These are phyloP conservation scores for Arabis hirsuta DNA, from an alignment of 345 rosid species.

Conservation along the genomic window DNA sequence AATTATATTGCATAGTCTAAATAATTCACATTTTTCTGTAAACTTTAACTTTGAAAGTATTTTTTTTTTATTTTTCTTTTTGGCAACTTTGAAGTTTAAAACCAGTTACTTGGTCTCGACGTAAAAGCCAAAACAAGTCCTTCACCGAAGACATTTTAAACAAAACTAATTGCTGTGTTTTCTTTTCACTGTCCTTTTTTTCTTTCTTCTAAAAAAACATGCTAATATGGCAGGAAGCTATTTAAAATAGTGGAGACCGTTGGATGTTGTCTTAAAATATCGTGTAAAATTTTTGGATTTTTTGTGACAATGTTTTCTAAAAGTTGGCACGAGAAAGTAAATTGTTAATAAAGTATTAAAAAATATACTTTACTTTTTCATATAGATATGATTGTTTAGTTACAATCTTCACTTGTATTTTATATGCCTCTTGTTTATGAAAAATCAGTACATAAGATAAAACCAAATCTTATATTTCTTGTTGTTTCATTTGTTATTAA, in stretches of 20 bases:
- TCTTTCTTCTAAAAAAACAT: neutral
- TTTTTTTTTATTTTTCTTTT: too few species aligned
- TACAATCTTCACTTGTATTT: neutral
- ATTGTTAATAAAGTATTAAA: neutral
- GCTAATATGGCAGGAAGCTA: conserved; percentile 14
- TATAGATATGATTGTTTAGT: neutral
- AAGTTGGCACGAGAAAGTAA: conserved; percentile 34
- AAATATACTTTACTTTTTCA: neutral
- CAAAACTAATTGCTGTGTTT: conserved; percentile 36
- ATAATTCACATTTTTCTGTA: conserved; percentile 38
- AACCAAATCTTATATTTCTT: conserved; percentile 17
- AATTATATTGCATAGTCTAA: conserved; percentile 28
- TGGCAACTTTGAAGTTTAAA: conserved; percentile 30
- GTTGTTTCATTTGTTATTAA: neutral
- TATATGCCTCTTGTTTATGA: neutral
- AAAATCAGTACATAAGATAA: neutral
- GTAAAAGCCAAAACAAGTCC: conserved; percentile 41
- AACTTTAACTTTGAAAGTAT: conserved; percentile 13
- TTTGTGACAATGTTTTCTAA: conserved; percentile 10
- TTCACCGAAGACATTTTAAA: conserved; percentile 34
- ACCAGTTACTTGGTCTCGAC: conserved; percentile 34
- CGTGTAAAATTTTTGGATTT: neutral
- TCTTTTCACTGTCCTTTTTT: conserved; percentile 42
- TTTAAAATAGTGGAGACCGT: conserved; percentile 37
- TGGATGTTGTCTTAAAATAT: conserved; percentile 19